Conservation (phyloP, 352 stramenopile species). For the Phytophthora sp. region DNA sequence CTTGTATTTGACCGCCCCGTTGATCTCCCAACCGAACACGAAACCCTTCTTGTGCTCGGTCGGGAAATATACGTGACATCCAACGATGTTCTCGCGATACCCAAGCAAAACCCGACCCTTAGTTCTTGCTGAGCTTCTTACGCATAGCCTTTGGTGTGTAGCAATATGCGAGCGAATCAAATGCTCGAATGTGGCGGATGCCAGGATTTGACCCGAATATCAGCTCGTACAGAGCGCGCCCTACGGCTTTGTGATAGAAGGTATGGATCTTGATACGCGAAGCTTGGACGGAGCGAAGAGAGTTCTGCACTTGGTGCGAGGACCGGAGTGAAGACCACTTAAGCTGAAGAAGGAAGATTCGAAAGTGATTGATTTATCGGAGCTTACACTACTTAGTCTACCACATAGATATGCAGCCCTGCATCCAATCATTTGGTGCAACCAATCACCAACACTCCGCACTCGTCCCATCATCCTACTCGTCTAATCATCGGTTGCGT, state of each 20-base stretch:
- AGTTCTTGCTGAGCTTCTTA: not conserved
- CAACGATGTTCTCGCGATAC: not conserved
- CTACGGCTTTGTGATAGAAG: not conserved
- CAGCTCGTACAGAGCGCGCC: not conserved
- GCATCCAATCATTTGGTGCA: no score
- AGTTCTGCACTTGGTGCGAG: no score
- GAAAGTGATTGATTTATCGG: no score
- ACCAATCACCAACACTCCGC: no score
- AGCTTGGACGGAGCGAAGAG: no score
- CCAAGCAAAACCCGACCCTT: not conserved
- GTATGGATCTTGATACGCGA: no score
- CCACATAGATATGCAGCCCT: no score
- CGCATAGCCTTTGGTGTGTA: not conserved
- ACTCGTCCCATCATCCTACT: no score
- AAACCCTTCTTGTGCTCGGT: slow-evolving; percentile 4
- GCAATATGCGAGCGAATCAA: not conserved
- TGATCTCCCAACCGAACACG: not conserved
- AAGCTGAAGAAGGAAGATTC: no score
- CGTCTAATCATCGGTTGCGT: no score
- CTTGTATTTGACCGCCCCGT: not conserved
- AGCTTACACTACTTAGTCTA: no score
- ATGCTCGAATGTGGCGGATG: not conserved
- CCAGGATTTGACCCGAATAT: not conserved
- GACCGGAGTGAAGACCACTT: no score
- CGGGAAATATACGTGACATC: not conserved